These are phyloP conservation scores for Globisporangium paroecandrum DNA, from an alignment of 352 stramenopile genomes.

Conservation along the genomic window DNA sequence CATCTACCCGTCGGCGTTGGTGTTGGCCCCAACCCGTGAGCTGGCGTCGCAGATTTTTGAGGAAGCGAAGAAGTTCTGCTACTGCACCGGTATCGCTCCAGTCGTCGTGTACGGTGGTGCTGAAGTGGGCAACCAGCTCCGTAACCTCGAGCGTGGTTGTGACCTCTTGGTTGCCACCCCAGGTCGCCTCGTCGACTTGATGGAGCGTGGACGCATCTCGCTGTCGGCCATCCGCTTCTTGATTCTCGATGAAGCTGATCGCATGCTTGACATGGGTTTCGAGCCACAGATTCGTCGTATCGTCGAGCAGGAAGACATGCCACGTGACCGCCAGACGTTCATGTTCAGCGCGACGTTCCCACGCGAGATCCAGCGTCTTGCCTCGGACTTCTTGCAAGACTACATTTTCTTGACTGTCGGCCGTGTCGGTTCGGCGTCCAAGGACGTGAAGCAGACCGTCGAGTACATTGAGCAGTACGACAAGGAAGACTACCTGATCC, in stretches of 20 bases:
- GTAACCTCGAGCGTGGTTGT: constrained; percentile 88
- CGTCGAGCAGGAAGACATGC: constrained; percentile 98
- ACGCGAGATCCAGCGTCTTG: constrained; percentile 94
- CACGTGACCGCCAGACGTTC: constrained; percentile 96
- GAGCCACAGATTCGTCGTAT: constrained; percentile 99
- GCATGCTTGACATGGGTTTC: constrained; percentile 99
- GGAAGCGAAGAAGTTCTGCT: constrained; percentile 96
- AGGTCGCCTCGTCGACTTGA: constrained; percentile 95
- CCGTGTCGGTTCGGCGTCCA: constrained; percentile 94
- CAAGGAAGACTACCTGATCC: constrained; percentile 96
- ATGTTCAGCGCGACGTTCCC: constrained; percentile 99
- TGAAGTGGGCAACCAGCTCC: constrained; percentile 85
- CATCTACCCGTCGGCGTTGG: constrained; percentile 89
- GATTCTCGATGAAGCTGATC: constrained; percentile 99
- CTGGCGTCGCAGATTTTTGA: constrained; percentile 95
- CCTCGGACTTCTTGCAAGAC: constrained; percentile 97
- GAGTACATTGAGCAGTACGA: constrained; percentile 97
- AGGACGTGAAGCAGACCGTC: constrained; percentile 97
- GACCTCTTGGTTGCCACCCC: constrained; percentile 98
- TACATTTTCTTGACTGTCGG: constrained; percentile 99
- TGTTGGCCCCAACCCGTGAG: constrained; percentile 94
- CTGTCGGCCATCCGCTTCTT: constrained; percentile 92
- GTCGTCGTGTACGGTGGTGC: constrained; percentile 95
- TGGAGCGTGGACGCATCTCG: constrained; percentile 92
- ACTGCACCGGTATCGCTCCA: constrained; percentile 92